A percentile compares a stretch with the other conserved stretches of the same genome.
These are phyloP conservation scores for Saksenaea oblongispora DNA, from an alignment of 371 early-diverging fungal species.

Conservation along the genomic window DNA sequence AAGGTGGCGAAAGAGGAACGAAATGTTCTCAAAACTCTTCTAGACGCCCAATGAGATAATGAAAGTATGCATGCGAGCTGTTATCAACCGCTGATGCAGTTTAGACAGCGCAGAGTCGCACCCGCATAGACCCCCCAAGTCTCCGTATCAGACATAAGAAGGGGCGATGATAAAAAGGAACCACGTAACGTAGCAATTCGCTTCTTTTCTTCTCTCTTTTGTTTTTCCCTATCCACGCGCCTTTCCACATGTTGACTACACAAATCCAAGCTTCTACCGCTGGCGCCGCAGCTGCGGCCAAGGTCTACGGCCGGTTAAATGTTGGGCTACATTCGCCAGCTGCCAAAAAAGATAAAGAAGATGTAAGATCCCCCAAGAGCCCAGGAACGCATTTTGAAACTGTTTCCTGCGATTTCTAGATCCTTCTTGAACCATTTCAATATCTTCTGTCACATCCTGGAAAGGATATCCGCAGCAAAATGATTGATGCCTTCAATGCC, in stretches of 20 bases:
- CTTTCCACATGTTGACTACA: background rate
- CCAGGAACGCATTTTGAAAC: background rate
- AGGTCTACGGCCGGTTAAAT: background rate
- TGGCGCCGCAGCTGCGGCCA: background rate
- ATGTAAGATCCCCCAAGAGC: background rate
- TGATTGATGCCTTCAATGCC: constrained; percentile 86
- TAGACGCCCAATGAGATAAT: background rate
- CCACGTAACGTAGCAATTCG: background rate
- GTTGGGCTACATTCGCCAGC: background rate
- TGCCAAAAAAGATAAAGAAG: background rate
- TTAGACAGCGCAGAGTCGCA: background rate
- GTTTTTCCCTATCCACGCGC: too few relatives aligned
- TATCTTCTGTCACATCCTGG: constrained; percentile 86
- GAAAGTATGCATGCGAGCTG: background rate
- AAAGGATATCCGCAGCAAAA: constrained; percentile 85
- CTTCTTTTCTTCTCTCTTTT: background rate
- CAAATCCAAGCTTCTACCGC: background rate
- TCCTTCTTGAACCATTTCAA: constrained; percentile 77
- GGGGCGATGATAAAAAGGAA: background rate
- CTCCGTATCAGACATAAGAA: background rate
- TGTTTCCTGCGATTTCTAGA: constrained; percentile 23
- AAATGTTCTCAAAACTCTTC: background rate
- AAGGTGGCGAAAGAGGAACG: background rate
- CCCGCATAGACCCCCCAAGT: background rate
- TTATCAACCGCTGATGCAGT: background rate